These are phyloP conservation scores for Pulveroboletus sp. DNA, from an alignment of 768 basidiomycete genomes.

Conservation along the genomic window DNA sequence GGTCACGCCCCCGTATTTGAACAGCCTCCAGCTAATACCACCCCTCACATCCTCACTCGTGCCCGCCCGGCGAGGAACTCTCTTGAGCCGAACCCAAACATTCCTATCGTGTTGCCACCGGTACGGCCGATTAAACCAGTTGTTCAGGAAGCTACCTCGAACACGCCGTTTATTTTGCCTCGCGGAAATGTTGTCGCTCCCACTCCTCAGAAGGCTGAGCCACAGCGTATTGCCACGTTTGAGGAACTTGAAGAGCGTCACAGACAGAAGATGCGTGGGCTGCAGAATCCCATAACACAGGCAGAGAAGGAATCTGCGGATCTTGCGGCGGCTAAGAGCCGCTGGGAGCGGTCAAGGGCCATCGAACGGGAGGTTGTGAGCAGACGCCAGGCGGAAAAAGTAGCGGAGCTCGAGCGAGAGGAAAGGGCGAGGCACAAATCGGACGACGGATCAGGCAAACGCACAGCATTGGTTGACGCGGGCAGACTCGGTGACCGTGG, in stretches of 20 bases:
- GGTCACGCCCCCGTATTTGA: slow-evolving; percentile 29
- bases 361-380: slow-evolving; percentile 73
- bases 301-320: slow-evolving; percentile 77
- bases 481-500: slow-evolving; percentile 37
- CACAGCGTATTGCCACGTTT: slow-evolving; percentile 67
- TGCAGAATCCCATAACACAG: slow-evolving; percentile 84
- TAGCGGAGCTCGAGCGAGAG: slow-evolving; percentile 43
- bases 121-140: slow-evolving; percentile 33
- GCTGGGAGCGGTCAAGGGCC: slow-evolving; percentile 80
- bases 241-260: slow-evolving; percentile 88
- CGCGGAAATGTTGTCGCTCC: slow-evolving; percentile 41
- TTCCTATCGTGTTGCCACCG: slow-evolving; percentile 33
- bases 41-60: slow-evolving; percentile 24
- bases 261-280: slow-evolving; percentile 73
- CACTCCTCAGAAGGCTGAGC: slow-evolving; percentile 47
- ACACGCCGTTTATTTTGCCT: slow-evolving; percentile 45
- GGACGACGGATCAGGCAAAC: slow-evolving; percentile 40
- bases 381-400: slow-evolving; percentile 71
- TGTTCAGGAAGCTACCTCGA: slow-evolving; percentile 29
- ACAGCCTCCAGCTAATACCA: slow-evolving; percentile 15
- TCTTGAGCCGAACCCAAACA: slow-evolving; percentile 23
- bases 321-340: slow-evolving; percentile 67
- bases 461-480: slow-evolving; percentile 27
- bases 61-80: slow-evolving; percentile 16
- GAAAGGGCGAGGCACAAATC: slow-evolving; percentile 47